Base-by-base conservation (phyloP, 208 protist genomes). In the Trypanosomatidae sp. region DNA sequence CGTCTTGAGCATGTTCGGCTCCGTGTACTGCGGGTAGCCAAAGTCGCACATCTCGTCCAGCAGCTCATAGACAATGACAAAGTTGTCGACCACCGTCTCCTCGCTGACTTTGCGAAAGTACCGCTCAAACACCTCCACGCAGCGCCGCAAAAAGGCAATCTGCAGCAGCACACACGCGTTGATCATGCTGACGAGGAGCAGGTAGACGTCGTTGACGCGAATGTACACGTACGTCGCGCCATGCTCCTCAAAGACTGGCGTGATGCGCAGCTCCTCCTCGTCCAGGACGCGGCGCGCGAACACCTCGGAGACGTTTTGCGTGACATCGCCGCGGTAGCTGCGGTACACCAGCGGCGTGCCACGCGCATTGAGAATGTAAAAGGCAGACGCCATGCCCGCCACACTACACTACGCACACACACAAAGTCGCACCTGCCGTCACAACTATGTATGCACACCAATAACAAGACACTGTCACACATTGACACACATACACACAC, bases 31-130 rank as follows among this genome's bases (percentile, higher is more conserved):
- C 27, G 97, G 98, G 44, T 97, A 97, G 19, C 98, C 98, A 84
- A 97, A 99, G 76, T 99, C 98, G 47, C 98, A 78, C 48, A 98
- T 96, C 72, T 99, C 96, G 58, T 99, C 98, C 10, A 99, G 71
- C 22, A 99, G 72, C 66, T 99, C 97, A 65, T 99, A 98, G 18
- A 99, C 75, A 33, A 99, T 93, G 23, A 97, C 82, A 57, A 98
- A 99, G 74, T 99, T 98, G 56, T 98, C 95, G 28, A 79, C 69
- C 27, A 99, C 79, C 19, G 75, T 82, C 13, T 98, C 94, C 61
- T 99, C 96, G 28, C 92, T 89, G 25, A 99, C 72, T 0, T 71
- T 63, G 50, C 88, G 92, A 61, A 98, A 98, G 71, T 98, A 99
- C 28, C 48, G 57, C 25, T 91, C 77, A 43, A 97, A 92, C 16